A percentile compares a stretch with the other conserved stretches of the same genome.
Conservation (phyloP, 371 early-diverging fungal species). For the Caulochytrium protostelioides region DNA sequence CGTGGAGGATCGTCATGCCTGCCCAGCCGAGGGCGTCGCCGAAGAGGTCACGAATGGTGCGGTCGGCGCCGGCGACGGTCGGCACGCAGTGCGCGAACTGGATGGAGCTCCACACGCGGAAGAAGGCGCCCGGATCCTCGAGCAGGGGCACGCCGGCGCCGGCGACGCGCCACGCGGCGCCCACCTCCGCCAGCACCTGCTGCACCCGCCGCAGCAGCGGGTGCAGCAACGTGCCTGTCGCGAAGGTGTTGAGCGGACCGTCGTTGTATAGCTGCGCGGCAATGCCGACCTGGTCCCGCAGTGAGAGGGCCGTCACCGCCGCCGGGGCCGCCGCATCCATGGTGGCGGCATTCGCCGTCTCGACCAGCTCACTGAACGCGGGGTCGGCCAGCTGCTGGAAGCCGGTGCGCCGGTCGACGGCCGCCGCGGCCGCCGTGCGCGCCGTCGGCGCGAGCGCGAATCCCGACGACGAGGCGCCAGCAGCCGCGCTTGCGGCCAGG, state of each 20-base stretch:
- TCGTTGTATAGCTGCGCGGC: background rate
- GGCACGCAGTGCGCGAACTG: conserved; percentile 17
- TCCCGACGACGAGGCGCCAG: too few relatives aligned
- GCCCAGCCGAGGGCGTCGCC: conserved; percentile 21
- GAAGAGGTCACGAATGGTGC: conserved; percentile 12
- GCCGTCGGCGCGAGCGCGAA: too few relatives aligned
- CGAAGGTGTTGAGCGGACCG: background rate
- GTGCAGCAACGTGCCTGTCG: background rate
- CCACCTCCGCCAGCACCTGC: background rate
- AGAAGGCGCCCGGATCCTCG: conserved; percentile 5
- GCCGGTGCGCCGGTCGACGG: too few relatives aligned
- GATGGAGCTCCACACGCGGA: conserved; percentile 13
- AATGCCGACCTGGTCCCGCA: background rate
- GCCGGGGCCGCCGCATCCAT: too few relatives aligned
- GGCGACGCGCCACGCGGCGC: background rate
- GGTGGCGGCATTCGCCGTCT: too few relatives aligned
- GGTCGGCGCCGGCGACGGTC: conserved; percentile 3
- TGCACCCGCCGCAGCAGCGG: background rate
- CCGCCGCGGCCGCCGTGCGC: too few relatives aligned
- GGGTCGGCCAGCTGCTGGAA: too few relatives aligned
- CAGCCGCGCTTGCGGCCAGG: too few relatives aligned
- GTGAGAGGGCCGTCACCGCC: too few relatives aligned
- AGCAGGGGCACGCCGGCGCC: background rate
- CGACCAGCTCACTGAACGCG: too few relatives aligned
- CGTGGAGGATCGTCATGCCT: conserved; percentile 12